Base-by-base conservation (phyloP, 164 flowering plant species). In the Umbilicus rupestris region DNA sequence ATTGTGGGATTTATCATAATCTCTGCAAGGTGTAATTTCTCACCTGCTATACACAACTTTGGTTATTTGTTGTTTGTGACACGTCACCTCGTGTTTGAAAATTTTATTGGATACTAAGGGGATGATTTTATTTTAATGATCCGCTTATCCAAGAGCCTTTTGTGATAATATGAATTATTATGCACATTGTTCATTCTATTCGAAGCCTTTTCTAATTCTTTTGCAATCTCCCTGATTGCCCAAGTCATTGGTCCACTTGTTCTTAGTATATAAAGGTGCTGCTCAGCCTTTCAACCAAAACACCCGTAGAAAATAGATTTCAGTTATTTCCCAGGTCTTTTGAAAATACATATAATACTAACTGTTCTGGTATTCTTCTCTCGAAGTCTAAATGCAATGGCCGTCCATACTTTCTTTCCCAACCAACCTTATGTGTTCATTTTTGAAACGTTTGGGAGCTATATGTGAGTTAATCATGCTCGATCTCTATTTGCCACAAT, bases 1-100 rank as follows among this genome's bases (percentile, higher is more conserved):
- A 76, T 52, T 86, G 79, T 19, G 86, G 90, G 92, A 85, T 88
- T 46, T 77, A 74, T 45, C 83, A 86, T 71, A 77, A 85, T 67
- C 68, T 63, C 30, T 85, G 88, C 69, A 85, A 90, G 97, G 97
- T 90, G 50, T 22, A 20, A n/a, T 6, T 14, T 47, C 19, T 63
- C 49, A 47, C 14, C 12, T 60, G 68, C 29, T 47, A 15, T 7
- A 20, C 33, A 20, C 10, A 14, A 19, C 22, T 29, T 57, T 37
- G n/a, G 2, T 39, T 44, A 37, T 35, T 37, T 15, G 37, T 14
- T 39, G 24, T 26, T 16, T 67, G 26, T 7, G 37, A 7, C 17
- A 55, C 14, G 22, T 39, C 29, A 30, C 17, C 24, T 37, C 28
- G 29, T 10, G 5, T 28, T 39, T 55, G 49, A 55, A 24, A 52